phyloP scores from a whole-genome alignment of 495 filamentous ascomycete species.

The Aspergillus cristatus region DNA sequence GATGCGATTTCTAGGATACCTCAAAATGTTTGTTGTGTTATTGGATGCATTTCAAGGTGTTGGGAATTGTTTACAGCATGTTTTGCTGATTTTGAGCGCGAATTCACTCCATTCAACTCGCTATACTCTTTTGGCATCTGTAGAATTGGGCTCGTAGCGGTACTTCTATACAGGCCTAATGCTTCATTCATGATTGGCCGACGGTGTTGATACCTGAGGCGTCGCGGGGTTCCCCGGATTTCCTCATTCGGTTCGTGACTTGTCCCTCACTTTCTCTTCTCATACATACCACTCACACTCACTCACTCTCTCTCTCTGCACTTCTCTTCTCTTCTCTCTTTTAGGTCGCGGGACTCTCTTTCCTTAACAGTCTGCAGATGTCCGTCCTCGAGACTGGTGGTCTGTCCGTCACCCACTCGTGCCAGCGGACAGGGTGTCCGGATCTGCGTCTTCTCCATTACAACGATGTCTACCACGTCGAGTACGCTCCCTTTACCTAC shows the following conservation, averaged over 20 bases:
- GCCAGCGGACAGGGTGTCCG: conserved; percentile 44
- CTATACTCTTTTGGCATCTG: no score
- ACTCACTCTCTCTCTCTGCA: conserved; percentile 1
- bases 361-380: no score
- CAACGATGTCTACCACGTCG: conserved; percentile 90
- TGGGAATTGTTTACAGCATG: no score
- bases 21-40: conserved; percentile 1
- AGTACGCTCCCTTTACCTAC: conserved; percentile 29
- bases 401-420: conserved; percentile 43
- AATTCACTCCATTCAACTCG: no score
- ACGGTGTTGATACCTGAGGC: not conserved
- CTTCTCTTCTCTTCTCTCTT: not conserved
- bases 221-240: conserved; percentile 3
- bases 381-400: conserved; percentile 24
- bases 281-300: not conserved
- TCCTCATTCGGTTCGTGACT: conserved; percentile 2
- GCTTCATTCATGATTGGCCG: not conserved
- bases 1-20: conserved; percentile 17
- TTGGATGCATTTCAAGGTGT: conserved; percentile 1
- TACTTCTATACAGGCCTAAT: no score
- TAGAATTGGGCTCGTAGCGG: no score
- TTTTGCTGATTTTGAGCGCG: conserved; percentile 1
- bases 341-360: no score
- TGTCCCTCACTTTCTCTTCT: conserved; percentile 2
- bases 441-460: conserved; percentile 77